These are phyloP conservation scores for Solanum tarapatanum DNA, from an alignment of 257 asterid genomes.

Conservation along the genomic window DNA sequence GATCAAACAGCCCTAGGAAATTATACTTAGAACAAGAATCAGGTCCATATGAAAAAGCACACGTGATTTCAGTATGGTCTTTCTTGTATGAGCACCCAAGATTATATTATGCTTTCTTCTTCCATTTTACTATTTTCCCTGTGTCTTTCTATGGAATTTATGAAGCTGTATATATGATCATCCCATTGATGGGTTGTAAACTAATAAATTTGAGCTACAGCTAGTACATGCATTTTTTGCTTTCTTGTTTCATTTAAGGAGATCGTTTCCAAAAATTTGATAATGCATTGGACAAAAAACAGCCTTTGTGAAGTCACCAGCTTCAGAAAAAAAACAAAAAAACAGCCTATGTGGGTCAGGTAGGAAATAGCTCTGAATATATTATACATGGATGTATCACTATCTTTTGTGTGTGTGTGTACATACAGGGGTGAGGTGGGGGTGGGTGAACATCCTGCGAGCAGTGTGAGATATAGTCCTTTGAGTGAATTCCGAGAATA, in stretches of 20 bases:
- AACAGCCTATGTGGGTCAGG: neutral
- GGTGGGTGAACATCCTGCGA: neutral
- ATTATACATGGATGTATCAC: neutral
- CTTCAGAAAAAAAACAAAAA: no score
- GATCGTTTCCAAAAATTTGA: neutral
- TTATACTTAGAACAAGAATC: neutral
- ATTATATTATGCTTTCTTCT: neutral
- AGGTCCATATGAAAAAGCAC: neutral
- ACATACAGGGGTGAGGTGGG: neutral
- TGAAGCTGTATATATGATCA: neutral
- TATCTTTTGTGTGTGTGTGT: neutral
- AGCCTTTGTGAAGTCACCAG: neutral
- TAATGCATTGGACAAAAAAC: neutral
- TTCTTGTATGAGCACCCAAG: neutral
- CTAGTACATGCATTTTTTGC: neutral
- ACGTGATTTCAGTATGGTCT: neutral
- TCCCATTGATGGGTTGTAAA: neutral
- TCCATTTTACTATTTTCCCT: neutral
- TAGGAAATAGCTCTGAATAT: neutral
- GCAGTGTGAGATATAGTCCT: neutral
- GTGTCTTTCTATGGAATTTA: neutral
- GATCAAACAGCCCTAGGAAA: neutral
- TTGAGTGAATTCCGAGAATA: neutral
- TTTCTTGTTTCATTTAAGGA: neutral
- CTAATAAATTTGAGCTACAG: neutral